These are phyloP conservation scores for Emericellopsis atlantica DNA, from an alignment of 2,329 filamentous ascomycete species.

Conservation along the genomic window DNA sequence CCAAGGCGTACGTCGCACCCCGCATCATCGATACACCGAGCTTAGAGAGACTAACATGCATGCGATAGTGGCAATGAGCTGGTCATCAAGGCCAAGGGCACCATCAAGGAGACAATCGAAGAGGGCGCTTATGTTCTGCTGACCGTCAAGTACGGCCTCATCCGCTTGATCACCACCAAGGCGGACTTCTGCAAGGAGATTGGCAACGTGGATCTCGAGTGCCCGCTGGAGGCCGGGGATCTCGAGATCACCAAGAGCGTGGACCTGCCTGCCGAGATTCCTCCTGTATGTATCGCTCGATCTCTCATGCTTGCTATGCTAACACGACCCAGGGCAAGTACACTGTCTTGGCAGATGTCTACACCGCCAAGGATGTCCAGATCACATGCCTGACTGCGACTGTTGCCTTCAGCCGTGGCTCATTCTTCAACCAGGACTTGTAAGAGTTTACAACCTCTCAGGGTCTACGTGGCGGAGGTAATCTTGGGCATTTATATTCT, in stretches of 20 bases:
- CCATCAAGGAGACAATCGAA: slow-evolving; percentile 58
- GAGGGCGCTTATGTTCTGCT: slow-evolving; percentile 72
- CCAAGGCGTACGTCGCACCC: slow-evolving; percentile 49
- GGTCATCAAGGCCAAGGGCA: slow-evolving; percentile 65
- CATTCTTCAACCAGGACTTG: slow-evolving; percentile 28
- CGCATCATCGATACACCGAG: not conserved
- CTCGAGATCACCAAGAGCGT: slow-evolving; percentile 68
- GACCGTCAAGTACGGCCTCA: slow-evolving; percentile 87
- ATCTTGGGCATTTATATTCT: not conserved
- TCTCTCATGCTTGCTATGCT: not conserved
- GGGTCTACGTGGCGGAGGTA: not conserved
- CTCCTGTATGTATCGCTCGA: slow-evolving; percentile 54
- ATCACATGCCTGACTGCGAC: slow-evolving; percentile 80
- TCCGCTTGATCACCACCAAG: slow-evolving; percentile 70
- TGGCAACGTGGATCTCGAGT: slow-evolving; percentile 75
- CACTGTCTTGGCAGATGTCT: slow-evolving; percentile 77
- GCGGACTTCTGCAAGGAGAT: slow-evolving; percentile 85
- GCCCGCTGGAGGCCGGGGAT: slow-evolving; percentile 72
- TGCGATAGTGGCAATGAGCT: slow-evolving; percentile 59
- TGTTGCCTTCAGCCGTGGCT: slow-evolving; percentile 43
- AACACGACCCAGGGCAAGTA: slow-evolving; percentile 60
- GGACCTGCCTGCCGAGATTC: slow-evolving; percentile 74
- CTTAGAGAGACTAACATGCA: slow-evolving; percentile 9
- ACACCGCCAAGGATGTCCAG: slow-evolving; percentile 55
- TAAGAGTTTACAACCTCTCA: slow-evolving; percentile 8